phyloP scores from a whole-genome alignment of 164 flowering plant genomes.

The Amborella trichopoda region DNA sequence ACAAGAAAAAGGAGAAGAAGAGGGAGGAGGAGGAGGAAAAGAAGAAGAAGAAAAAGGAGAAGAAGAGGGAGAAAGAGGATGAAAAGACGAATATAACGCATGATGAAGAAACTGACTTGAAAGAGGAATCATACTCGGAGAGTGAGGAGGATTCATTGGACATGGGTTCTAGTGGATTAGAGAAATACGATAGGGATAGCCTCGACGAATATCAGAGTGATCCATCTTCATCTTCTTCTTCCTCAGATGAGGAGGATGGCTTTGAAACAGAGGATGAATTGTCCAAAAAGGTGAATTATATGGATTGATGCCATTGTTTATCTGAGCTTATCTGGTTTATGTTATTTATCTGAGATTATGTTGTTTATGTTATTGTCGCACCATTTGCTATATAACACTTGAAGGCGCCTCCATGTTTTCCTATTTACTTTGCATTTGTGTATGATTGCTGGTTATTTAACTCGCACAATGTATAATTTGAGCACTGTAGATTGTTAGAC shows the following conservation, averaged over 20 bases:
- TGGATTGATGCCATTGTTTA: too few species aligned
- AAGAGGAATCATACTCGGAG: neutral
- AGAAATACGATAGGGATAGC: neutral
- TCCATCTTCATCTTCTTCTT: neutral
- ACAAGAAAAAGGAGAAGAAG: neutral
- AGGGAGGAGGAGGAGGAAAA: neutral
- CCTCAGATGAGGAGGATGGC: constrained; percentile 2
- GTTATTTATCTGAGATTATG: too few species aligned
- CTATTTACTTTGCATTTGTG: too few species aligned
- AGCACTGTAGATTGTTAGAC: too few species aligned
- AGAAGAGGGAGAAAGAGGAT: neutral
- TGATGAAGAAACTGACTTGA: neutral
- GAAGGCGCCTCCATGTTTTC: too few species aligned
- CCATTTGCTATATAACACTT: too few species aligned
- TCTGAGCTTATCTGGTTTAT: too few species aligned
- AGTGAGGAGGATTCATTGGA: neutral
- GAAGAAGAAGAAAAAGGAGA: neutral
- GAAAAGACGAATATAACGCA: neutral
- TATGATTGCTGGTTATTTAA: too few species aligned
- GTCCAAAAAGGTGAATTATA: too few species aligned
- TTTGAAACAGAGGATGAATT: too few species aligned
- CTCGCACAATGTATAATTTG: too few species aligned
- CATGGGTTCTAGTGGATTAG: constrained; percentile 1
- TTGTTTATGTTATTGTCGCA: too few species aligned
- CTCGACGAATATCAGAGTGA: neutral